These are phyloP conservation scores for Russula lepida DNA, from an alignment of 768 basidiomycete genomes.

Conservation along the genomic window DNA sequence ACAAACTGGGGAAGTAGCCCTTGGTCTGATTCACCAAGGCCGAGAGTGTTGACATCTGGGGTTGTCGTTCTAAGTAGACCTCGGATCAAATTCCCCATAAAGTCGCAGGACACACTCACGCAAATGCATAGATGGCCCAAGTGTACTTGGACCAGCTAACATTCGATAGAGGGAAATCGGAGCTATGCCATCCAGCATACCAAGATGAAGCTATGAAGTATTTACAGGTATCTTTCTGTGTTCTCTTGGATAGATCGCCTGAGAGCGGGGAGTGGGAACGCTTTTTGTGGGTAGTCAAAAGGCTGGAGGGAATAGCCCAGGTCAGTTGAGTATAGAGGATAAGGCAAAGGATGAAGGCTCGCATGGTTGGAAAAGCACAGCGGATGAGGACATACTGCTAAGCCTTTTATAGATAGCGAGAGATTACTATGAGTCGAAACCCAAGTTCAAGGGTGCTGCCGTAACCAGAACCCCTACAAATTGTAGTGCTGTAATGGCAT, in stretches of 20 bases:
- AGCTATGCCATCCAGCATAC: constrained; percentile 59
- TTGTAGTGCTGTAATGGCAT: no score
- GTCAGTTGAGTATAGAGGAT: neutral
- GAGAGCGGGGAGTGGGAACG: neutral
- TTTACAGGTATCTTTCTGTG: no score
- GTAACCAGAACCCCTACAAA: no score
- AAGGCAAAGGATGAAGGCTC: neutral
- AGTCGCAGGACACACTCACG: constrained; percentile 29
- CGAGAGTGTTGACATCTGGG: constrained; percentile 26
- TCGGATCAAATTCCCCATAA: neutral
- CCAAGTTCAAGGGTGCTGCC: no score
- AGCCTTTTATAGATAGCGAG: no score
- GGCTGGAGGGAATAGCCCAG: neutral
- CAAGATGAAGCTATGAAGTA: constrained; percentile 42
- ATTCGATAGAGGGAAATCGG: constrained; percentile 41
- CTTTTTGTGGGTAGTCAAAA: neutral
- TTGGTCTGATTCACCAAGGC: constrained; percentile 37
- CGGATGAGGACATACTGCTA: no score
- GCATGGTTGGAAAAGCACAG: neutral
- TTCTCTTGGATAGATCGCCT: neutral
- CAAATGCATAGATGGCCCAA: constrained; percentile 61
- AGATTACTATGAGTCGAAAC: no score
- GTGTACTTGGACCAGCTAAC: constrained; percentile 65
- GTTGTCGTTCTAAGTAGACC: constrained; percentile 28
- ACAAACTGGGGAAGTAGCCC: constrained; percentile 51